These are phyloP conservation scores for Cladosporium cucumerinum DNA, from an alignment of 2,329 filamentous ascomycete species.

Conservation along the genomic window DNA sequence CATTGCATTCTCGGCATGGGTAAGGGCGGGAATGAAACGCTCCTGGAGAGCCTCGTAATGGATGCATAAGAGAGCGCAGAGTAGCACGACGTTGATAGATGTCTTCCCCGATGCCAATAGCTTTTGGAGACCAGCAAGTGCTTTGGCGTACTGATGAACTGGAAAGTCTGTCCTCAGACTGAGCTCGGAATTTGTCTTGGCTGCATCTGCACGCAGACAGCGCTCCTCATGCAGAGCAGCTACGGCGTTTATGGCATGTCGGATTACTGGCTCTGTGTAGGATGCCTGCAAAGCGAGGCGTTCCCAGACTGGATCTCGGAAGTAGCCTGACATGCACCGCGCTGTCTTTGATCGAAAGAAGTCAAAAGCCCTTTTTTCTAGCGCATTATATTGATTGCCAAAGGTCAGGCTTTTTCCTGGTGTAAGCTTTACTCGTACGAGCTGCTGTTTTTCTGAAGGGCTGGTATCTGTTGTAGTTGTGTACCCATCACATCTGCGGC, in stretches of 20 bases:
- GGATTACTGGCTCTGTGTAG: conserved; percentile 31
- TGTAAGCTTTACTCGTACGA: conserved; percentile 14
- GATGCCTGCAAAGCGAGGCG: conserved; percentile 31
- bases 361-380: conserved; percentile 31
- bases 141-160: conserved; percentile 32
- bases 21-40: conserved; percentile 30
- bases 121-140: conserved; percentile 30
- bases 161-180: conserved; percentile 27
- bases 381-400: conserved; percentile 24
- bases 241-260: conserved; percentile 34
- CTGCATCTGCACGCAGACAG: conserved; percentile 19
- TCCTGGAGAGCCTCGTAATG: conserved; percentile 35
- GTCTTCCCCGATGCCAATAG: conserved; percentile 25
- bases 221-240: conserved; percentile 33
- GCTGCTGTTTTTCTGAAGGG: conserved; percentile 9
- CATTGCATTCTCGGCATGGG: conserved; percentile 34
- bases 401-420: conserved; percentile 22
- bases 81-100: conserved; percentile 29
- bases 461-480: conserved; percentile 18
- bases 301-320: conserved; percentile 31
- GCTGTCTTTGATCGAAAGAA: conserved; percentile 30
- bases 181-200: conserved; percentile 21
- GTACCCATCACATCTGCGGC: conserved; percentile 49
- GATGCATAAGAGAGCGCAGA: conserved; percentile 33
- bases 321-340: conserved; percentile 31